Evolutionary conservation across 1,284 basidiomycete genomes (phyloP).

Genomic region (Trichosporon sp.): DNA sequence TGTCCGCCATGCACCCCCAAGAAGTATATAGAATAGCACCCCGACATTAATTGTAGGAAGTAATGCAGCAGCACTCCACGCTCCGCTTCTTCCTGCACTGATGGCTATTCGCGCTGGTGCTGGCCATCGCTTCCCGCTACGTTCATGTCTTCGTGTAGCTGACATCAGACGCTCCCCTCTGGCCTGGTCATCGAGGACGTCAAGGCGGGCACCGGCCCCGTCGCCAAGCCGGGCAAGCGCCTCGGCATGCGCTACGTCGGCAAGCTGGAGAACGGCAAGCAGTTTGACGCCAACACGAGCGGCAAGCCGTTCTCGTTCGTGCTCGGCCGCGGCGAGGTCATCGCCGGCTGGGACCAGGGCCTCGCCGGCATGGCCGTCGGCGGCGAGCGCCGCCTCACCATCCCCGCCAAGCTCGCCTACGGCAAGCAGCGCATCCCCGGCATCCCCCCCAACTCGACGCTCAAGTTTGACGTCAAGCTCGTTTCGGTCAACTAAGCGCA

Average conservation of each 20-base stretch:
- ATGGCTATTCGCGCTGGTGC: not conserved
- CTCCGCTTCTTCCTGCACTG: not conserved
- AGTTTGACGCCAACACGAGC: slow-evolving; percentile 83
- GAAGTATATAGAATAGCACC: not conserved
- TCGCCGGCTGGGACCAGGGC: slow-evolving; percentile 93
- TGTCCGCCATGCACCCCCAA: not conserved
- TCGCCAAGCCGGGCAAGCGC: slow-evolving; percentile 78
- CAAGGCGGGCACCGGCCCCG: slow-evolving; percentile 72
- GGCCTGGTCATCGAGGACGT: slow-evolving; percentile 76
- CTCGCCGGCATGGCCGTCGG: slow-evolving; percentile 87
- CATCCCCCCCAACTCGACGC: slow-evolving; percentile 53
- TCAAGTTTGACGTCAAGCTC: slow-evolving; percentile 57
- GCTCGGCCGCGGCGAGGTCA: slow-evolving; percentile 84
- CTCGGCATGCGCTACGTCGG: slow-evolving; percentile 68
- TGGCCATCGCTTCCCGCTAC: not conserved
- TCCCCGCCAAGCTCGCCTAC: slow-evolving; percentile 54
- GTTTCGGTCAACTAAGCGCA: slow-evolving; percentile 50
- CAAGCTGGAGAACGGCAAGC: slow-evolving; percentile 75
- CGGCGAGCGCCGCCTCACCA: slow-evolving; percentile 75
- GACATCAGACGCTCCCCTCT: slow-evolving; percentile 55
- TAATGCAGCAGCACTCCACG: not conserved
- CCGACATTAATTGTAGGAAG: slow-evolving; percentile 3
- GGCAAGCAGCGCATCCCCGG: slow-evolving; percentile 54
- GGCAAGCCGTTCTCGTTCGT: slow-evolving; percentile 87
- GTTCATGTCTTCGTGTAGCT: not conserved